These are phyloP conservation scores for Corylus avellana DNA, from an alignment of 306 rosid species.

Conservation along the genomic window DNA sequence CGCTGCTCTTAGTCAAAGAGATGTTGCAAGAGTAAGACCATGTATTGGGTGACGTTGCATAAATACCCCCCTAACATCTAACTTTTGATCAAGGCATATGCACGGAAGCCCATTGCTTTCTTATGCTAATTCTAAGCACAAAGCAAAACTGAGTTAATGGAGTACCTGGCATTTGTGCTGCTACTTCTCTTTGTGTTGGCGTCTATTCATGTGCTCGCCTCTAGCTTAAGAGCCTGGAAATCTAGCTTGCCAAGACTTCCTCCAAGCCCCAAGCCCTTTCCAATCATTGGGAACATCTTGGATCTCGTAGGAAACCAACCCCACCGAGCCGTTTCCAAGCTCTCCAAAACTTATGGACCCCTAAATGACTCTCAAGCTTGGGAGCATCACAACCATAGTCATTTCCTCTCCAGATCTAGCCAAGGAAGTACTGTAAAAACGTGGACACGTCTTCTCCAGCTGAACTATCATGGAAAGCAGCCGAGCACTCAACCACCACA, in stretches of 20 bases:
- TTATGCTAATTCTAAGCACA: neutral
- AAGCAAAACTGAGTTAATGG: neutral
- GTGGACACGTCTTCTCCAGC: conserved; percentile 33
- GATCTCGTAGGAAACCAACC: conserved; percentile 41
- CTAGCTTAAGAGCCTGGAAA: neutral
- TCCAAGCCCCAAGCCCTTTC: neutral
- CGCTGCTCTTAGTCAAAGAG: too few relatives aligned
- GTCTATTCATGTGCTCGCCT: neutral
- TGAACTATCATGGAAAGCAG: conserved; percentile 30
- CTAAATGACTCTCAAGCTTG: conserved; percentile 37
- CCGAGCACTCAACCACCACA: conserved; percentile 15
- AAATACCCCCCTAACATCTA: too few relatives aligned
- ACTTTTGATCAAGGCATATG: too few relatives aligned
- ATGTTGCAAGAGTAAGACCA: too few relatives aligned
- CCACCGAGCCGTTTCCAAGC: conserved; percentile 35
- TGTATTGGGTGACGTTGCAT: too few relatives aligned
- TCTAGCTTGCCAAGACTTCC: neutral
- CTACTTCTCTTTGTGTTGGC: neutral
- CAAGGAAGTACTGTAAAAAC: conserved; percentile 27
- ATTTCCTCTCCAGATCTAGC: conserved; percentile 18
- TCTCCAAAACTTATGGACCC: conserved; percentile 37
- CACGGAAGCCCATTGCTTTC: too few relatives aligned
- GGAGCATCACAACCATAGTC: conserved; percentile 30
- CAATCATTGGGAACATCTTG: conserved; percentile 28
- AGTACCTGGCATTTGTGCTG: neutral